phyloP scores from a whole-genome alignment of 305 asterid genomes.

The Solanum hybrid region DNA sequence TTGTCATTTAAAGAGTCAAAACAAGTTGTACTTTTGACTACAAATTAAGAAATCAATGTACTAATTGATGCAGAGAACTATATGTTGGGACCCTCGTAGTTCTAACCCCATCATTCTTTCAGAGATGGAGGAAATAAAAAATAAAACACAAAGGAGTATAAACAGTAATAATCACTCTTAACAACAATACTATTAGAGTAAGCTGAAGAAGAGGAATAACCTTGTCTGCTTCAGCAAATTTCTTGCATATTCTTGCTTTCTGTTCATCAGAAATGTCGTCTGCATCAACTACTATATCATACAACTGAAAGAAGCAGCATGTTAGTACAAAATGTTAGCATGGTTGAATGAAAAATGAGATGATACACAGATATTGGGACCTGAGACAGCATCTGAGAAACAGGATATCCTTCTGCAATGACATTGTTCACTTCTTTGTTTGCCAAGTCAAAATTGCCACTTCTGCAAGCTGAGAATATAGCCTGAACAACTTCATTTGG shows the following conservation, averaged over 20 bases:
- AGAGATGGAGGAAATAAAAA: not conserved
- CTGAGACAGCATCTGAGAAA: slow-evolving; percentile 78
- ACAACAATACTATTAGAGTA: not conserved
- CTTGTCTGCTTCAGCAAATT: slow-evolving; percentile 89
- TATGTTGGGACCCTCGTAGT: not conserved
- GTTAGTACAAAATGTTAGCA: slow-evolving; percentile 13
- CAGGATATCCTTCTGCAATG: slow-evolving; percentile 89
- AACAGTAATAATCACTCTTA: not conserved
- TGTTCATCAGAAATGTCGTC: slow-evolving; percentile 67
- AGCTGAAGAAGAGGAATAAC: slow-evolving; percentile 20
- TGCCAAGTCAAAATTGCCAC: slow-evolving; percentile 76
- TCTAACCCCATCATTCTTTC: not conserved
- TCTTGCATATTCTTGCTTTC: slow-evolving; percentile 87
- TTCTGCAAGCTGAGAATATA: slow-evolving; percentile 63
- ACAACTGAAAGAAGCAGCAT: slow-evolving; percentile 42
- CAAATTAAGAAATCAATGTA: not conserved
- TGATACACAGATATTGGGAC: slow-evolving; percentile 21
- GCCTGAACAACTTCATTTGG: slow-evolving; percentile 56
- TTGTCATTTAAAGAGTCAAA: not conserved
- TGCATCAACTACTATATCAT: slow-evolving; percentile 51
- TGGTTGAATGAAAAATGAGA: not conserved
- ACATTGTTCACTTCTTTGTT: slow-evolving; percentile 74
- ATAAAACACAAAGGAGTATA: not conserved
- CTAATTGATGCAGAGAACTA: not conserved
- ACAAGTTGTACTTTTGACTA: not conserved